Conservation (phyloP, 306 rosid genomes). For the Prunus kanzakura region DNA sequence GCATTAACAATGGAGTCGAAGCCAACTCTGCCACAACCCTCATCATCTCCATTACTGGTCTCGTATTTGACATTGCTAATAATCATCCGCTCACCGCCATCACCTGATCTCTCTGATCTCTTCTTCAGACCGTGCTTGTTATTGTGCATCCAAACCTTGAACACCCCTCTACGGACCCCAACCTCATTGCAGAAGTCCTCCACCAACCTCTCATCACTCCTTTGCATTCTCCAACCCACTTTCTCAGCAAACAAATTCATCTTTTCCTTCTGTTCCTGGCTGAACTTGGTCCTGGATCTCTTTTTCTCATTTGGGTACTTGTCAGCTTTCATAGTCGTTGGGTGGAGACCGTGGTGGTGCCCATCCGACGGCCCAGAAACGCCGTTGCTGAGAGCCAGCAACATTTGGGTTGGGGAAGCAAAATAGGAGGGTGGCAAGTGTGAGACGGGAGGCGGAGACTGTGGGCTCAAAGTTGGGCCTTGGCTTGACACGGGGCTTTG, state of each 20-base stretch:
- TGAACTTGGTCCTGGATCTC: slow-evolving; percentile 76
- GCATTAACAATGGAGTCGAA: slow-evolving; percentile 3
- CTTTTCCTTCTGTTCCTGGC: slow-evolving; percentile 83
- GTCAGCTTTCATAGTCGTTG: slow-evolving; percentile 5
- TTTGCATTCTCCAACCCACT: slow-evolving; percentile 79
- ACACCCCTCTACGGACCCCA: slow-evolving; percentile 62
- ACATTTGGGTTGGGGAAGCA: slow-evolving; percentile 61
- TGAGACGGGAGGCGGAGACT: slow-evolving; percentile 71
- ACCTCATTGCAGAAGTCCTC: slow-evolving; percentile 69
- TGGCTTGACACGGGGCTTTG: slow-evolving; percentile 46
- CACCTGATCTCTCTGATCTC: slow-evolving; percentile 15
- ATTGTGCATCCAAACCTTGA: slow-evolving; percentile 95
- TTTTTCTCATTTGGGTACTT: slow-evolving; percentile 37
- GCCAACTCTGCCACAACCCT: background rate
- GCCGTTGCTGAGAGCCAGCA: slow-evolving; percentile 50
- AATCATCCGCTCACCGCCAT: background rate
- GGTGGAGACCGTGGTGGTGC: slow-evolving; percentile 19
- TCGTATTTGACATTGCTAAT: background rate
- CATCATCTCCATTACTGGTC: background rate
- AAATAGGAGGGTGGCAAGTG: slow-evolving; percentile 65
- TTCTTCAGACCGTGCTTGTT: slow-evolving; percentile 68
- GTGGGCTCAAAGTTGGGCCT: slow-evolving; percentile 58
- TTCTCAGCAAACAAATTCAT: slow-evolving; percentile 65
- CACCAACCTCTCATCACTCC: slow-evolving; percentile 48
- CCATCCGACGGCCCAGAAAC: slow-evolving; percentile 38